Evolutionary conservation across 139 green algal genomes (phyloP).

Genomic region (Chlamydomonas schloesseri): DNA sequence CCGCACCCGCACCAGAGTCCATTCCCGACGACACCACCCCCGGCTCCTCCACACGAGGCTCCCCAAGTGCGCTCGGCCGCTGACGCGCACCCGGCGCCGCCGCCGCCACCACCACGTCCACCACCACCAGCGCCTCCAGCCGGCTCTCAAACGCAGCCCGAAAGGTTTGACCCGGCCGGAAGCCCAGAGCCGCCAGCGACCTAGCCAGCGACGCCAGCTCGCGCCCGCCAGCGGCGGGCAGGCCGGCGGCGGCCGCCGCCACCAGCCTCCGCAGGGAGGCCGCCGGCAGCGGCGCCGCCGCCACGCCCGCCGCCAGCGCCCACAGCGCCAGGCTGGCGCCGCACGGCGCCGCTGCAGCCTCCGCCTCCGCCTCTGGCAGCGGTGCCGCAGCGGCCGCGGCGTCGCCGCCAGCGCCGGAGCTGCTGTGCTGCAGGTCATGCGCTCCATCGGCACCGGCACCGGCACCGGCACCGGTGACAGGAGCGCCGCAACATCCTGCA

Average conservation of each 20-base stretch:
- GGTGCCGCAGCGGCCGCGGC: no score
- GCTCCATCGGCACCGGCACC: background rate
- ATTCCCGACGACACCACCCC: no score
- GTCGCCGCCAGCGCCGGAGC: no score
- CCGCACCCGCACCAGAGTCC: no score
- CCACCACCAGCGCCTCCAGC: background rate
- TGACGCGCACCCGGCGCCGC: no score
- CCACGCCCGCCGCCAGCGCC: constrained; percentile 3
- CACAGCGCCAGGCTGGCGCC: background rate
- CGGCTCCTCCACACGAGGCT: no score
- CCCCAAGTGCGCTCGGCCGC: no score
- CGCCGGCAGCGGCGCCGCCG: background rate
- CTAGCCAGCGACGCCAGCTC: background rate
- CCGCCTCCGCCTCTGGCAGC: no score
- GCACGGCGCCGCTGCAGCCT: background rate
- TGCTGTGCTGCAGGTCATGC: no score
- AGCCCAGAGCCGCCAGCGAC: background rate
- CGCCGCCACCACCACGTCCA: background rate
- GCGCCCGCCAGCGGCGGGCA: background rate
- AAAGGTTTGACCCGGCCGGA: background rate
- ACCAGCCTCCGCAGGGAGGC: constrained; percentile 5
- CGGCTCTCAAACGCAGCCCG: background rate
- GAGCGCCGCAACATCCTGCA: background rate
- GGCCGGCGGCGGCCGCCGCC: background rate
- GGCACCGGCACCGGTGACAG: background rate